Evolutionary conservation across 306 rosid genomes (phyloP).

Genomic region (Mimosa bimucronata): DNA sequence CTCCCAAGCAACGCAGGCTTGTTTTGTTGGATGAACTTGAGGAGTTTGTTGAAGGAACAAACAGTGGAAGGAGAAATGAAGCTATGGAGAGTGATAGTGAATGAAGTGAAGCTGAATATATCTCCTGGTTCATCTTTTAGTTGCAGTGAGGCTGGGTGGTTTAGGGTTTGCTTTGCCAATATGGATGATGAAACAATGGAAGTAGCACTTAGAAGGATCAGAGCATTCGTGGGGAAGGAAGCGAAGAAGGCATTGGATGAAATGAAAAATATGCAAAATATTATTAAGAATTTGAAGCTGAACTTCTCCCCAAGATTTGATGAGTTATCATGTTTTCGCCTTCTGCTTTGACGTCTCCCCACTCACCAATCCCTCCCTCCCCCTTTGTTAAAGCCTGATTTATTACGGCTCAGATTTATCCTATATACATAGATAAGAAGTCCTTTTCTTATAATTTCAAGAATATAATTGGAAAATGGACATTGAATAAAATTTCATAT

Average conservation of each 20-base stretch:
- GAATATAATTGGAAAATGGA: no score
- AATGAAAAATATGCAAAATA: conserved; percentile 40
- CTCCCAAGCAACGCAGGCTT: conserved; percentile 78
- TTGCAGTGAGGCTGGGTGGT: conserved; percentile 89
- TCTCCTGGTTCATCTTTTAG: conserved; percentile 83
- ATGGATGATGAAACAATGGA: conserved; percentile 75
- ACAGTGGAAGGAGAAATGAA: conserved; percentile 69
- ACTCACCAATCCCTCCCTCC: conserved; percentile 59
- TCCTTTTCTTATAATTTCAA: no score
- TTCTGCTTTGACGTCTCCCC: no score
- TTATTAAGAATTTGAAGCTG: conserved; percentile 38
- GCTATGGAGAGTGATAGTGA: conserved; percentile 68
- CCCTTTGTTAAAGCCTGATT: conserved; percentile 42
- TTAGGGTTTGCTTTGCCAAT: conserved; percentile 86
- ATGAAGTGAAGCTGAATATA: conserved; percentile 79
- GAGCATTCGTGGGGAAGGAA: conserved; percentile 51
- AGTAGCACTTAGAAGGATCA: conserved; percentile 57
- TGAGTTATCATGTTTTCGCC: not conserved
- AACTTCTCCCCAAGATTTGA: conserved; percentile 27
- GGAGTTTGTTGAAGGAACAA: conserved; percentile 50
- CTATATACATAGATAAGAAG: no score
- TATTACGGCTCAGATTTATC: no score
- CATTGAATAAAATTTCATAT: no score
- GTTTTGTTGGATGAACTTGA: conserved; percentile 82
- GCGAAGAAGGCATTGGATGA: not conserved